Evolutionary conservation across 352 stramenopile species (phyloP), one percentile per base, ranked within the genome.

Genomic region (Sclerospora graminicola): DNA sequence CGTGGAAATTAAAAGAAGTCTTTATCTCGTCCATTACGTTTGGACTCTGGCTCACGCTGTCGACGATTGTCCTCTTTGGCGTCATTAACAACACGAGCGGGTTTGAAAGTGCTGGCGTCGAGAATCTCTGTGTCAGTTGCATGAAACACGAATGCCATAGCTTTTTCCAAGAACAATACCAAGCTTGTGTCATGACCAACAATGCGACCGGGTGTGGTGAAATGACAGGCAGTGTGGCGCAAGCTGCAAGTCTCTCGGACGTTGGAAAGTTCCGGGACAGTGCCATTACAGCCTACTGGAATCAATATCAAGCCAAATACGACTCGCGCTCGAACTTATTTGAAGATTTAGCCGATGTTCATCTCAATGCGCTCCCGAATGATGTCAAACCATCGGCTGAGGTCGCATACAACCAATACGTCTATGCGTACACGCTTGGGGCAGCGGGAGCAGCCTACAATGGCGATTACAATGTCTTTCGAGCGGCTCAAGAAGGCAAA

Each of bases 21-120:
- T 85, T 85, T 46, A 69, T 85, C 30, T 67, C 63, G 13, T 82
- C 69, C 19, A 82, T 83, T 40, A 52, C 53, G 37, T 86, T 84
- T 45, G 74, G 74, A 21, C 41, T 83, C 31, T 86, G 70, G 71
- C 51, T 86, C 34, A 69, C 66, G 33, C 24, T 86, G 32, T 83
- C 66, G 36, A 83, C 71, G 1, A 60, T 86, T n/a, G n/a, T n/a
- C n/a, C n/a, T n/a, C n/a, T n/a, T n/a, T n/a, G n/a, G n/a, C n/a
- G n/a, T n/a, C n/a, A 35, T 78, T 2, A 72, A 82, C 66, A 77
- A 82, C 54, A 63, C 73, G 29, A 57, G 60, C 26, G 69, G 70
- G 21, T 86, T 82, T 35, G 51, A 74, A 40, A 43, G 45, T 10
- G 54, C 62, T 4, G 69, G 69, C 20, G 66, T 70, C 4, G 73